Evolutionary conservation across 768 basidiomycete genomes (phyloP).

Genomic region (Macrocybe gigantea): DNA sequence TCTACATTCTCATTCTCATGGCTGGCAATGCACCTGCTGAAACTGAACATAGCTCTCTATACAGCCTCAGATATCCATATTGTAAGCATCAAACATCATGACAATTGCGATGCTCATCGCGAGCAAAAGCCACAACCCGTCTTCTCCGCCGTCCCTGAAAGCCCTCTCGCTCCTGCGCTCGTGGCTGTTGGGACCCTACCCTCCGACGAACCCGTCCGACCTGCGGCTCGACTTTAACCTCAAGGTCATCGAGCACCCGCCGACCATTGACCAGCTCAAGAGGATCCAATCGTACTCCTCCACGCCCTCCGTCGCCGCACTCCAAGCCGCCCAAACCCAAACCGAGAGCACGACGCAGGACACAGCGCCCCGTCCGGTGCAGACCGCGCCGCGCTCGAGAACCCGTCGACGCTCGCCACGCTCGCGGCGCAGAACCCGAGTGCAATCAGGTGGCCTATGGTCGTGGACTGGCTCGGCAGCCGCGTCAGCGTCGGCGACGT

Average conservation of each 20-base stretch:
- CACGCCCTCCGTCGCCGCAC: too few species aligned
- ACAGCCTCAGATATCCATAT: too few species aligned
- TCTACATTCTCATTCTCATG: too few species aligned
- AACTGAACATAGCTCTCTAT: too few species aligned
- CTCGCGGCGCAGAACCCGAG: constrained; percentile 51
- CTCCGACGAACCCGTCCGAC: constrained; percentile 36
- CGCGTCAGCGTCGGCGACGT: constrained; percentile 60
- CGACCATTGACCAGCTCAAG: constrained; percentile 62
- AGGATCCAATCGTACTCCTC: constrained; percentile 59
- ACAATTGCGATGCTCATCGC: too few species aligned
- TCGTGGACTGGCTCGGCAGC: constrained; percentile 73
- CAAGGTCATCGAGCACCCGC: constrained; percentile 62
- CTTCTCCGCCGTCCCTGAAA: constrained; percentile 58
- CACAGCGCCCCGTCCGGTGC: constrained; percentile 12
- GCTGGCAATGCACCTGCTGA: too few species aligned
- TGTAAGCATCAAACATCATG: too few species aligned
- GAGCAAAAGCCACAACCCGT: constrained; percentile 64
- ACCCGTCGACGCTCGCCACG: constrained; percentile 36
- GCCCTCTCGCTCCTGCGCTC: constrained; percentile 56
- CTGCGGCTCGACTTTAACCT: constrained; percentile 64
- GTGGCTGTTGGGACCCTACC: constrained; percentile 58
- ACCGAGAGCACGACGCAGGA: constrained; percentile 4
- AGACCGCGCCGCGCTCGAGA: constrained; percentile 12
- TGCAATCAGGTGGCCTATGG: constrained; percentile 72
- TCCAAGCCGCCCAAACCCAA: constrained; percentile 13